Evolutionary conservation across 2,329 filamentous ascomycete species (phyloP).

Genomic region (Xylaria sp.): DNA sequence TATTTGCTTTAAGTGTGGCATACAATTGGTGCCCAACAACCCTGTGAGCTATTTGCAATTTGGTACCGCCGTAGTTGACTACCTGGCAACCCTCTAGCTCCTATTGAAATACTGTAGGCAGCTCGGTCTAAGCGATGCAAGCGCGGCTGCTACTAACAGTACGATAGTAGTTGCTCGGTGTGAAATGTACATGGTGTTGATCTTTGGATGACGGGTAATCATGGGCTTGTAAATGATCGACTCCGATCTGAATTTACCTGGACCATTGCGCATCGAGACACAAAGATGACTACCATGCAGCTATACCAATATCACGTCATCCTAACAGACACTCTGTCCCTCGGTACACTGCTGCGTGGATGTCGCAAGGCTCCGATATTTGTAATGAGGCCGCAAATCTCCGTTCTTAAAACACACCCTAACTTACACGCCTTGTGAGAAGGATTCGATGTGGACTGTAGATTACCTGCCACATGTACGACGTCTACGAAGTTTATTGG

Average conservation of each 20-base stretch:
- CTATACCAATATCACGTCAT: no score
- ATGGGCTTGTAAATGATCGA: neutral
- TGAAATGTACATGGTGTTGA: neutral
- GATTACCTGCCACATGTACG: neutral
- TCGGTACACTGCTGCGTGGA: neutral
- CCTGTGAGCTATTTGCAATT: neutral
- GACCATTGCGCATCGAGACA: neutral
- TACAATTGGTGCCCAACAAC: neutral
- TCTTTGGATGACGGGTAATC: neutral
- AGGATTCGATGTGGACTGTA: neutral
- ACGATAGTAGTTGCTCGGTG: neutral
- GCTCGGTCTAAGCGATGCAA: neutral
- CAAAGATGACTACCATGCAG: neutral
- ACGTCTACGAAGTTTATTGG: neutral
- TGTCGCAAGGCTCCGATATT: neutral
- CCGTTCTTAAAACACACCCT: neutral
- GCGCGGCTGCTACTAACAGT: neutral
- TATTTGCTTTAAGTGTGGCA: neutral
- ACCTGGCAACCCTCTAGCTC: neutral
- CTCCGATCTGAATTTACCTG: no score
- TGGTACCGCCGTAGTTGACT: neutral
- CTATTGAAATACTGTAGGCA: neutral
- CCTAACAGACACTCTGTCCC: neutral
- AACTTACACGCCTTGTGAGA: neutral
- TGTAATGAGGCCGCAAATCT: neutral